These are phyloP conservation scores for Mucor sp. DNA, from an alignment of 371 early-diverging fungal genomes.

Conservation along the genomic window DNA sequence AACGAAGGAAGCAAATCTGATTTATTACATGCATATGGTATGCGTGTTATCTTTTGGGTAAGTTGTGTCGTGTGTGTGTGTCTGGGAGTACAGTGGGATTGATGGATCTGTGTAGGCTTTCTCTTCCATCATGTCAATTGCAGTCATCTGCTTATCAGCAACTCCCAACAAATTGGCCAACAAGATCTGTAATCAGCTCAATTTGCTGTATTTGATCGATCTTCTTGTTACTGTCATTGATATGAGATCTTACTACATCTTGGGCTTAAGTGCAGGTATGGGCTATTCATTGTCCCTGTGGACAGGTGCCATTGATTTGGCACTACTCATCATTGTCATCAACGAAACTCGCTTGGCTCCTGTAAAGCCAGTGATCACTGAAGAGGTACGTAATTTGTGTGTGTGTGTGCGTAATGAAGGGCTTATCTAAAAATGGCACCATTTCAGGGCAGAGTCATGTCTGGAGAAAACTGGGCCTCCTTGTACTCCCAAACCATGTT, in stretches of 20 bases:
- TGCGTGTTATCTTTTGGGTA: slow-evolving; percentile 22
- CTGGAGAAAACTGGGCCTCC: slow-evolving; percentile 57
- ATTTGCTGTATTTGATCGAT: slow-evolving; percentile 26
- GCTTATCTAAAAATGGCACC: not conserved
- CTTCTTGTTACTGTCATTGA: slow-evolving; percentile 27
- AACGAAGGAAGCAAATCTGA: slow-evolving; percentile 1
- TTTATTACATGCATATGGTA: not conserved
- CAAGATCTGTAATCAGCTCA: slow-evolving; percentile 39
- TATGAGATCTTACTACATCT: slow-evolving; percentile 28
- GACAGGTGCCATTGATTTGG: not conserved
- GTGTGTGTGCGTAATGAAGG: slow-evolving; percentile 17
- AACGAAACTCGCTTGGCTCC: slow-evolving; percentile 42
- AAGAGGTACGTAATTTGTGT: slow-evolving; percentile 7
- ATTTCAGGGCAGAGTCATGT: slow-evolving; percentile 38
- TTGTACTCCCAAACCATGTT: slow-evolving; percentile 57
- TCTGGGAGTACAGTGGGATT: not conserved
- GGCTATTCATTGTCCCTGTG: not conserved
- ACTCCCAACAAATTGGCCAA: slow-evolving; percentile 16
- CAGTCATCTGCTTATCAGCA: slow-evolving; percentile 21
- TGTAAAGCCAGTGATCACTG: slow-evolving; percentile 27
- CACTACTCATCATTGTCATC: slow-evolving; percentile 26
- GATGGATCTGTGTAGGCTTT: slow-evolving; percentile 8
- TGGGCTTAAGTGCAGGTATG: not conserved
- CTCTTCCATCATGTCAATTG: slow-evolving; percentile 24
- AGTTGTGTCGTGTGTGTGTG: not conserved